Base-by-base conservation (phyloP, 2,329 filamentous ascomycete genomes). In the Pestalotiopsis sp. region DNA sequence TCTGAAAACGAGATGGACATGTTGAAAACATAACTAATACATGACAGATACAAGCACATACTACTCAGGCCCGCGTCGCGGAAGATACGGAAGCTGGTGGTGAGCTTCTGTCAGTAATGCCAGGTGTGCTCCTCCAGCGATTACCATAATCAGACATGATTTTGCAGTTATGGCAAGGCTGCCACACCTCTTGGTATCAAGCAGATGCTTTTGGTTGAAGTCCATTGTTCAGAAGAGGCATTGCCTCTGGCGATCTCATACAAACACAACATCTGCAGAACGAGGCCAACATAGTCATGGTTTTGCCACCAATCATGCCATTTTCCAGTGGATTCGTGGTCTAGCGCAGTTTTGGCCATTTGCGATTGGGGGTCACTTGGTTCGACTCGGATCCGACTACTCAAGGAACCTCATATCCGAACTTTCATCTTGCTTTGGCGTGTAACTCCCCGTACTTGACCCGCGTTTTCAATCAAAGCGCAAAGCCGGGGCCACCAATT, bases 41-140 rank as follows among this genome's bases (percentile, higher is more conserved):
- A 31, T 36, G 25, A 4, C 45, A 80, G 78, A 79, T 63, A 64
- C 66, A 27, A 77, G 73, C 67, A 75, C 73, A 2, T 79, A 79
- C 59, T 77, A 74, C 31, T 3, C 65, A 12, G 71, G 69, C 4
- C 67, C 67, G 13, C 66, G 65, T 31, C 67, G 67, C 23, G 62
- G 68, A 17, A n/a, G 45, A 23, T 52, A 52, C 45, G 45, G 45
- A 52, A 52, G 45, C 45, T 52, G 45, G 45, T 20, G 45, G 17
- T 52, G 45, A 52, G 17, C 45, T 52, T 52, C 14, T 36, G 31
- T 36, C 7, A 9, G 31, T 36, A 7, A 36, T 36, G 31, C 31
- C 31, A 36, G 31, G 31, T 9, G 31, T 9, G 31, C 1, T n/a
- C 1, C 45, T 20, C 17, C 45, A 1, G 45, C n/a, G 11, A n/a